Evolutionary conservation across 371 early-diverging fungal species (phyloP).

Genomic region (Entomophthora muscae): DNA sequence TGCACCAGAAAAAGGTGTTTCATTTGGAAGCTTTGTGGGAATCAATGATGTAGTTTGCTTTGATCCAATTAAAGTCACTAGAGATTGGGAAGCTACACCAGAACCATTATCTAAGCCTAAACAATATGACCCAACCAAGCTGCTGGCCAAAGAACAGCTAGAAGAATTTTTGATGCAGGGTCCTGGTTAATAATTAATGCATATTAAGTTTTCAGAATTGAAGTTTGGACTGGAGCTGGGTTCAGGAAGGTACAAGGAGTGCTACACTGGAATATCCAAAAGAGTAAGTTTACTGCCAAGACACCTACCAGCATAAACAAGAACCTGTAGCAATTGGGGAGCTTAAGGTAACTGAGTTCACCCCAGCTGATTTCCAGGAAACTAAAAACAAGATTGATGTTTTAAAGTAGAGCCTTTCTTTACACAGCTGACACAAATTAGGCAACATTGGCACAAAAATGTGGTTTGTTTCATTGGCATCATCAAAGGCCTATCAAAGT

Average conservation of each 20-base stretch:
- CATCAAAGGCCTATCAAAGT: slow-evolving; percentile 37
- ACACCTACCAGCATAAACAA: slow-evolving; percentile 12
- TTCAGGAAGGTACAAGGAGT: slow-evolving; percentile 67
- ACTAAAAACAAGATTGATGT: slow-evolving; percentile 59
- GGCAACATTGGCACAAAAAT: slow-evolving; percentile 57
- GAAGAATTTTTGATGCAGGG: slow-evolving; percentile 4
- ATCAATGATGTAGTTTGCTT: no score
- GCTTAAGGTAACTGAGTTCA: slow-evolving; percentile 42
- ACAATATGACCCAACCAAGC: slow-evolving; percentile 1
- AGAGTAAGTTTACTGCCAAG: slow-evolving; percentile 20
- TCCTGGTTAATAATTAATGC: background rate
- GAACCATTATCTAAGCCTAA: no score
- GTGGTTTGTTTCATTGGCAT: slow-evolving; percentile 58
- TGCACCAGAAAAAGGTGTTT: no score
- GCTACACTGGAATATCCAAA: slow-evolving; percentile 39
- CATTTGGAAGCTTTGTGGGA: no score
- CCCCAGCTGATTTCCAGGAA: slow-evolving; percentile 43
- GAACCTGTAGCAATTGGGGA: slow-evolving; percentile 55
- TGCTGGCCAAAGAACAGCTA: background rate
- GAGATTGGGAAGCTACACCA: no score
- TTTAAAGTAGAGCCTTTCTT: slow-evolving; percentile 29
- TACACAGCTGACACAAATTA: slow-evolving; percentile 7
- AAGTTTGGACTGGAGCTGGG: slow-evolving; percentile 40
- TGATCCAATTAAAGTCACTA: no score
- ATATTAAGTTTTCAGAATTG: slow-evolving; percentile 11